Evolutionary conservation across 2,329 filamentous ascomycete genomes (phyloP).

Genomic region (Aspergillus costaricaensis): DNA sequence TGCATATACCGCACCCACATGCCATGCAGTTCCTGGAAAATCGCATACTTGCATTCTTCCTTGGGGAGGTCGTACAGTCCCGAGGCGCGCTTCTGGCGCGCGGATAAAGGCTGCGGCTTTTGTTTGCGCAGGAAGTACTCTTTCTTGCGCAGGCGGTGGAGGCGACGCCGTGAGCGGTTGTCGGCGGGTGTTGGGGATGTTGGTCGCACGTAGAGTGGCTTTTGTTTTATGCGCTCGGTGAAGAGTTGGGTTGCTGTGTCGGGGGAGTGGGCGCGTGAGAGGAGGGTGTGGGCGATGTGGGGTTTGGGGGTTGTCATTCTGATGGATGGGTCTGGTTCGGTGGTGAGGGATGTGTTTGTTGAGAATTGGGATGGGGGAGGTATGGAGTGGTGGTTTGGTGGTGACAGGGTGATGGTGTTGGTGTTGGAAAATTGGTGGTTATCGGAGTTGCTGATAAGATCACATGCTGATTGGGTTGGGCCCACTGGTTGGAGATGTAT

Average conservation of each 20-base stretch:
- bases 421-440: neutral
- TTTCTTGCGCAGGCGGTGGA: slow-evolving; percentile 50
- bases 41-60: slow-evolving; percentile 67
- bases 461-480: neutral
- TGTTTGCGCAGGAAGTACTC: slow-evolving; percentile 50
- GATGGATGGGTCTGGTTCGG: too few species aligned
- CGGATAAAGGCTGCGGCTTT: slow-evolving; percentile 71
- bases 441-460: slow-evolving; percentile 7
- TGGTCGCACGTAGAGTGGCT: slow-evolving; percentile 75
- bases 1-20: slow-evolving; percentile 86
- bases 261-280: slow-evolving; percentile 77
- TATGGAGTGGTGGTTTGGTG: neutral
- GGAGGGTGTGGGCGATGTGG: slow-evolving; percentile 63
- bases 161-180: slow-evolving; percentile 56
- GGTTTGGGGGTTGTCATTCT: slow-evolving; percentile 28
- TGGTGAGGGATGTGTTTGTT: too few species aligned
- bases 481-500: neutral
- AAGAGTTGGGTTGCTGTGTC: slow-evolving; percentile 71
- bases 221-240: slow-evolving; percentile 78
- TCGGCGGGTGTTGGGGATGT: slow-evolving; percentile 66
- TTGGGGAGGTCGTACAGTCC: slow-evolving; percentile 74
- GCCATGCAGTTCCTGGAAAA: slow-evolving; percentile 74
- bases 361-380: neutral
- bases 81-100: slow-evolving; percentile 72
- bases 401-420: neutral